Conservation (phyloP, 768 basidiomycete genomes). For the Gloeostereum incarnatum region DNA sequence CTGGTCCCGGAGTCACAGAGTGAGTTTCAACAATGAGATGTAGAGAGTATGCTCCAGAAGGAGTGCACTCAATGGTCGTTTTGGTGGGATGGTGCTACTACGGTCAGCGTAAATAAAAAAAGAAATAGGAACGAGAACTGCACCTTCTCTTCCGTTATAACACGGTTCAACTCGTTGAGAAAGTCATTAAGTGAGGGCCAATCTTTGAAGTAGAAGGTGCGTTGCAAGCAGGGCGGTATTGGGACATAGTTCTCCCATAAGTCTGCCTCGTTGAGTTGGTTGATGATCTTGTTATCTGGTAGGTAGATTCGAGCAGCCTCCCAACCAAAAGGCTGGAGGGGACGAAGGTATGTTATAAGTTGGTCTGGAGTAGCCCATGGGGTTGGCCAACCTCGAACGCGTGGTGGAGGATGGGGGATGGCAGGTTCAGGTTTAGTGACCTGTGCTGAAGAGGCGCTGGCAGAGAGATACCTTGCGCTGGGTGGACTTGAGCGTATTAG, state of each 20-base stretch:
- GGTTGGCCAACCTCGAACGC: slow-evolving; percentile 15
- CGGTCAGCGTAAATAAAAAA: too few species aligned
- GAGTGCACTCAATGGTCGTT: background rate
- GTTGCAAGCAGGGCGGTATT: too few species aligned
- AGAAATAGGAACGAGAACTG: background rate
- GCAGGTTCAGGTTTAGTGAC: background rate
- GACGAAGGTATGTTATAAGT: slow-evolving; percentile 21
- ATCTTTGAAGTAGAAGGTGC: too few species aligned
- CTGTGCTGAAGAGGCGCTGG: background rate
- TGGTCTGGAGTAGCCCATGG: slow-evolving; percentile 23
- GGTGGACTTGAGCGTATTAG: too few species aligned
- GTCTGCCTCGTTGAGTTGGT: background rate
- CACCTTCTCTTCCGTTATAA: background rate
- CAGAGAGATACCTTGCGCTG: too few species aligned
- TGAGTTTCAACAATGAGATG: background rate
- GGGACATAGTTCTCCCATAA: background rate
- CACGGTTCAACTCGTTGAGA: background rate
- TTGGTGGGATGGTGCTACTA: too few species aligned
- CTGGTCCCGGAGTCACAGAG: too few species aligned
- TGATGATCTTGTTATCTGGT: background rate
- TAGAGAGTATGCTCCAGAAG: background rate
- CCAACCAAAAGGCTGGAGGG: too few species aligned
- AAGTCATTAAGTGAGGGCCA: background rate
- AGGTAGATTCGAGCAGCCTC: too few species aligned
- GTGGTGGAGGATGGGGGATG: slow-evolving; percentile 15